Base-by-base conservation (phyloP, 2,329 filamentous ascomycete species). In the Teratosphaeria zuluensis region DNA sequence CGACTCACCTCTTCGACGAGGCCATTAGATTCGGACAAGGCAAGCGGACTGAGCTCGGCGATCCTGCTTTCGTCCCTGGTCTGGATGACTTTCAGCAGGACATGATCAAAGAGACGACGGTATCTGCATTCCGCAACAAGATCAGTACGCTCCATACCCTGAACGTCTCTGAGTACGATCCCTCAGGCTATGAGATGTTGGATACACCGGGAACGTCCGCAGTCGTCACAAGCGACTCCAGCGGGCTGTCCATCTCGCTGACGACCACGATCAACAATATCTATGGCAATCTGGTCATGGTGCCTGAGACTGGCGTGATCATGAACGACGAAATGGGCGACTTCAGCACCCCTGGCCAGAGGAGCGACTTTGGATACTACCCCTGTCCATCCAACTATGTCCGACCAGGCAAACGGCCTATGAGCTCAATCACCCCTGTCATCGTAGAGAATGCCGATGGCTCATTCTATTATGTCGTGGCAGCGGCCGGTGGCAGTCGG, bases 21-120 rank as follows among this genome's bases (percentile, higher is more conserved):
- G 88, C 91, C 12, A 90, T 96, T 76, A 83, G 90, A 24, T 97
- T 95, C 71, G 91, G 84, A 2, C 97, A 96, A 70, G 91, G 87
- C 42, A 66, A 75, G 66, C 85, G 91, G 59, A 80, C 84, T n/a
- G 80, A 86, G 31, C 81, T 97, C 0, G 92, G 91, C 4, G 94
- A 97, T 71, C 94, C 92, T 0, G 78, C 76, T 1, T 96, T 87
- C 70, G 82, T 95, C 3, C 64, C 78, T 0, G 82, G 83, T 32
- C 76, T 92, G 55, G 74, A 78, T 8, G 72, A 75, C 7, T 87
- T 88, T 64, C 85, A 96, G 72, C 71, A 78, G 1, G 71, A 79
- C 2, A 88, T 97, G 79, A 73, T 96, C 19, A 81, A 81, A 51
- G 74, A 80, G 0, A 71, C 75, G 0, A 85, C 83, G 0, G 85